These are phyloP conservation scores for Ambrosiella cleistominuta DNA, from an alignment of 2,329 filamentous ascomycete genomes.

Conservation along the genomic window DNA sequence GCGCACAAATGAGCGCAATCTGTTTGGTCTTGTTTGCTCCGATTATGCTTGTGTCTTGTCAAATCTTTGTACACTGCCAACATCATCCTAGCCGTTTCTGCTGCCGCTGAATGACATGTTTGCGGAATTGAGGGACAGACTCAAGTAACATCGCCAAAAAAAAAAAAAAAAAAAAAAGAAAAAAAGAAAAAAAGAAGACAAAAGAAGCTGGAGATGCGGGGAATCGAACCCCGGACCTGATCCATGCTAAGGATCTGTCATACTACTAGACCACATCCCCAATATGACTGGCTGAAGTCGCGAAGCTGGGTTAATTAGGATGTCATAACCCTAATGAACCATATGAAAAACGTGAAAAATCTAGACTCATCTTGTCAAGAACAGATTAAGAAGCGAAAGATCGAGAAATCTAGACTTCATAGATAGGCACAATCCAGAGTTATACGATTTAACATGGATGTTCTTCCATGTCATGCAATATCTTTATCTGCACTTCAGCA, in stretches of 20 bases:
- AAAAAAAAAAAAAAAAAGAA: neutral
- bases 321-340: neutral
- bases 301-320: neutral
- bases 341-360: no score
- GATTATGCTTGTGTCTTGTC: neutral
- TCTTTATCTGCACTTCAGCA: neutral
- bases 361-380: no score
- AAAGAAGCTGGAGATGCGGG: conserved; percentile 9
- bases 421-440: no score
- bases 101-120: neutral
- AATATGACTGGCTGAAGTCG: neutral
- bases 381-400: no score
- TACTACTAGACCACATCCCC: conserved; percentile 7
- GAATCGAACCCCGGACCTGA: conserved; percentile 14
- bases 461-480: neutral
- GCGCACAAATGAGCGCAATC: neutral
- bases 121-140: no score
- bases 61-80: neutral
- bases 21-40: neutral
- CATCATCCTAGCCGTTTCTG: neutral
- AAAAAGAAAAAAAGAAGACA: neutral
- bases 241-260: conserved; percentile 7
- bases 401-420: no score
- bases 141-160: neutral
- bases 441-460: neutral